phyloP scores from a whole-genome alignment of 108 stramenopile genomes.

The Pseudonitzschia multistriata region DNA sequence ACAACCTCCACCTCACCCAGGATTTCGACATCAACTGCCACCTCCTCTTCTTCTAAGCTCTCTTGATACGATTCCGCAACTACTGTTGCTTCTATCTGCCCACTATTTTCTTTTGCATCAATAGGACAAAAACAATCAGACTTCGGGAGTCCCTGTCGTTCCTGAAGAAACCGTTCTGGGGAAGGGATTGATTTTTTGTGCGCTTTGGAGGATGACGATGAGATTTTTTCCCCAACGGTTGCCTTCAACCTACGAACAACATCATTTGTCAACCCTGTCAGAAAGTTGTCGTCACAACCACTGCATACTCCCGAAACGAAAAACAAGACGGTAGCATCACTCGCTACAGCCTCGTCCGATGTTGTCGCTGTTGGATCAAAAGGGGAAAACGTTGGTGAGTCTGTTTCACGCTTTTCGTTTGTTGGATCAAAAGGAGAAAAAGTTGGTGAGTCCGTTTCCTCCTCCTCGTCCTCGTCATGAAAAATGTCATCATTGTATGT shows the following conservation, averaged over 20 bases:
- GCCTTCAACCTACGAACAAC: background rate
- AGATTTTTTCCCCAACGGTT: background rate
- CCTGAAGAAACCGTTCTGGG: background rate
- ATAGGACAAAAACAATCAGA: slow-evolving; percentile 20
- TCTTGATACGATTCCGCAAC: background rate
- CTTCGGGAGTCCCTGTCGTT: background rate
- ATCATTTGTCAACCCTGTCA: background rate
- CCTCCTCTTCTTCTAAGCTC: background rate
- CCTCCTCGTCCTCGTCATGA: too few relatives aligned
- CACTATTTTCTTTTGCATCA: background rate
- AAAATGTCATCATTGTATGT: too few relatives aligned
- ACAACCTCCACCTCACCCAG: slow-evolving; percentile 8
- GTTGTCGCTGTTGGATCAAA: background rate
- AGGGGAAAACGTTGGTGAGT: background rate
- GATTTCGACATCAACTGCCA: background rate
- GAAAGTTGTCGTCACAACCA: slow-evolving; percentile 2
- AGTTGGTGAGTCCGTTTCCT: background rate
- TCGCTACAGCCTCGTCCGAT: background rate
- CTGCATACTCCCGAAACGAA: slow-evolving; percentile 18
- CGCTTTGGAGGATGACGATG: too few relatives aligned
- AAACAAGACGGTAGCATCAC: slow-evolving; percentile 1
- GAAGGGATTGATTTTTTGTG: too few relatives aligned
- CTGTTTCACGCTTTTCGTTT: too few relatives aligned
- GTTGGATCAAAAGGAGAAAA: background rate
- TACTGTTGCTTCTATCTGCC: background rate